Base-by-base conservation (phyloP, 495 filamentous ascomycete genomes). In the Aspergillus biplanus region DNA sequence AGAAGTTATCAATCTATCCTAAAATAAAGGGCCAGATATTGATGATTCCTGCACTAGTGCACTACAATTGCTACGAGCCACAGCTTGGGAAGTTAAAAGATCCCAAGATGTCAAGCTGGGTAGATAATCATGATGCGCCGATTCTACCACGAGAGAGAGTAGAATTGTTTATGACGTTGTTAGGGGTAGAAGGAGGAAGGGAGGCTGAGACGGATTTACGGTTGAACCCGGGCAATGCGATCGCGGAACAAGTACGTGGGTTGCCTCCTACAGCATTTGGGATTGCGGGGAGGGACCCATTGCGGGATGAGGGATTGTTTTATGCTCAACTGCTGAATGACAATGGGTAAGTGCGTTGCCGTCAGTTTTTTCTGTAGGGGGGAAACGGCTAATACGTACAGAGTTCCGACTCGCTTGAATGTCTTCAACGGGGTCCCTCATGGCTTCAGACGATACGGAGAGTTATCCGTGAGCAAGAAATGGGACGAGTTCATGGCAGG, bases 351-450 rank as follows among this genome's bases (percentile, higher is more conserved):
- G 81, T 63, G 37, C 52, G 12, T n/a, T 39, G 18, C 6, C 12
- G 9, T 44, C 56, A 5, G 15, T 35, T 58, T 31, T 42, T 21
- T 55, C 39, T 54, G 6, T 11, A 21, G 15, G 55, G 27, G 34
- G 75, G 78, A 80, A 82, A 67, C 68, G n/a, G 34, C 52, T 42
- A 16, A 27, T 35, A 16, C 52, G 33, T n/a, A 32, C 60, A 82
- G 78, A 6, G 74, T 83, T 7, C 70, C 80, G 7, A 81, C 78
- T 0, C 57, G 79, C 60, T 68, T 79, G 2, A 64, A 74, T 61
- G 61, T 82, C 34, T 82, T 82, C 68, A 67, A 55, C 15, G 80
- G 79, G 0, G 63, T 83, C 9, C 80, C 80, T 27, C 80, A 84
- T 72, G 79, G 75, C 11, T 83, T 82, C 61, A 63, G 81, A 33